A percentile compares a stretch with the other conserved stretches of the same genome.
These are phyloP conservation scores for Sicyos edulis DNA, from an alignment of 306 rosid species.

Conservation along the genomic window DNA sequence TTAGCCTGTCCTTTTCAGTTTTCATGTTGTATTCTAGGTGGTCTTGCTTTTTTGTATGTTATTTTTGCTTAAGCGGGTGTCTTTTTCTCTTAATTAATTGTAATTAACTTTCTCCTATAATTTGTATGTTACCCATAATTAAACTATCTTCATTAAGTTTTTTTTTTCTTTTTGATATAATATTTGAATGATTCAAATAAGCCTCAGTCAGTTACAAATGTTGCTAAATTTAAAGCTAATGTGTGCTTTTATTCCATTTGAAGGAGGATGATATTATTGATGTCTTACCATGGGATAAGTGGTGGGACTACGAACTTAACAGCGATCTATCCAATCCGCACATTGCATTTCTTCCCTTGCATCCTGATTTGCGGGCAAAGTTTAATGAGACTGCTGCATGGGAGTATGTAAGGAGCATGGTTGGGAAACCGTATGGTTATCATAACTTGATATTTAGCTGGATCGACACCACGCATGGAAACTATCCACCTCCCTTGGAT, in stretches of 20 bases:
- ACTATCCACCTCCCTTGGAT: constrained; percentile 97
- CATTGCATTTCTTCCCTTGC: constrained; percentile 87
- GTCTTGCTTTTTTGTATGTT: neutral
- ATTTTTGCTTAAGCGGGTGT: neutral
- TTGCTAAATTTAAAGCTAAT: neutral
- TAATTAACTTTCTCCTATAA: neutral
- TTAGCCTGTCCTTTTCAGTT: neutral
- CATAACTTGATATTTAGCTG: constrained; percentile 96
- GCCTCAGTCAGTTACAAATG: neutral
- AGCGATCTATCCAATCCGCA: constrained; percentile 89
- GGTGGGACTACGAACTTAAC: constrained; percentile 87
- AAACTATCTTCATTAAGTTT: neutral
- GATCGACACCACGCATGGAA: constrained; percentile 71
- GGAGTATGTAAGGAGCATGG: constrained; percentile 90
- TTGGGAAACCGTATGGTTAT: constrained; percentile 81
- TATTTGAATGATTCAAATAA: neutral
- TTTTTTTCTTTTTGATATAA: neutral
- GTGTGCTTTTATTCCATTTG: constrained; percentile 17
- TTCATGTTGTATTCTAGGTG: no score
- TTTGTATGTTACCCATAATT: neutral
- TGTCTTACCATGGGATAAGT: constrained; percentile 82
- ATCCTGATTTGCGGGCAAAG: constrained; percentile 68
- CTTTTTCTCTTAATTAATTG: neutral
- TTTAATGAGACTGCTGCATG: constrained; percentile 96
- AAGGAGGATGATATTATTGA: constrained; percentile 91